phyloP scores from a whole-genome alignment of 2,329 filamentous ascomycete genomes.

The Podosphaera xanthii region DNA sequence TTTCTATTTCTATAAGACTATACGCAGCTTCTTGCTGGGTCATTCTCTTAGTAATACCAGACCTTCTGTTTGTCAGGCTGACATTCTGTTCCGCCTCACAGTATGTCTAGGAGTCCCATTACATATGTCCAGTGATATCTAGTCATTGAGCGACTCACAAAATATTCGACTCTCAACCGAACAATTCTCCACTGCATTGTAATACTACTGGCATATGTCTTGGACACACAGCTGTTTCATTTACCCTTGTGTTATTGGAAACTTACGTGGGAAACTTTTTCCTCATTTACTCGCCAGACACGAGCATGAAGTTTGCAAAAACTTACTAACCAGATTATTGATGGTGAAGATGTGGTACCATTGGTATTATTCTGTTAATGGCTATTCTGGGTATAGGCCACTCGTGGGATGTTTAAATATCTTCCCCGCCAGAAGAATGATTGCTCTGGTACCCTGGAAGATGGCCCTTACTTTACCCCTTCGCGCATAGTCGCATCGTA shows the following conservation, averaged over 20 bases:
- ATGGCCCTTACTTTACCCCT: background rate
- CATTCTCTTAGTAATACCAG: background rate
- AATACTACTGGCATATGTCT: background rate
- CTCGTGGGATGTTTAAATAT: background rate
- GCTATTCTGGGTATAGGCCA: background rate
- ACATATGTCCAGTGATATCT: background rate
- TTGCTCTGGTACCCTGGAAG: background rate
- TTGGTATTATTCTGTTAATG: background rate
- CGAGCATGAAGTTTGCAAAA: background rate
- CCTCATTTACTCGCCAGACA: background rate
- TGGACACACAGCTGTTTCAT: background rate
- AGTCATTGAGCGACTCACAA: too few relatives aligned
- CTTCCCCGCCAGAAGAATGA: background rate
- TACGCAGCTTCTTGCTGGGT: background rate
- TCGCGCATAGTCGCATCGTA: conserved; percentile 1
- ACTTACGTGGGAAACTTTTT: background rate
- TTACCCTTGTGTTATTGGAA: background rate
- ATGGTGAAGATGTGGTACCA: background rate
- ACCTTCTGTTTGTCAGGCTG: background rate
- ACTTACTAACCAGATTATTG: background rate
- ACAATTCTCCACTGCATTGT: too few relatives aligned
- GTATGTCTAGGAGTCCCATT: background rate
- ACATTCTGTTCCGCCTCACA: background rate
- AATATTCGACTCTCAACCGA: too few relatives aligned
- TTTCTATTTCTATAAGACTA: background rate